Evolutionary conservation across 2,329 filamentous ascomycete species (phyloP).

Genomic region (Penicillium janthinellum): DNA sequence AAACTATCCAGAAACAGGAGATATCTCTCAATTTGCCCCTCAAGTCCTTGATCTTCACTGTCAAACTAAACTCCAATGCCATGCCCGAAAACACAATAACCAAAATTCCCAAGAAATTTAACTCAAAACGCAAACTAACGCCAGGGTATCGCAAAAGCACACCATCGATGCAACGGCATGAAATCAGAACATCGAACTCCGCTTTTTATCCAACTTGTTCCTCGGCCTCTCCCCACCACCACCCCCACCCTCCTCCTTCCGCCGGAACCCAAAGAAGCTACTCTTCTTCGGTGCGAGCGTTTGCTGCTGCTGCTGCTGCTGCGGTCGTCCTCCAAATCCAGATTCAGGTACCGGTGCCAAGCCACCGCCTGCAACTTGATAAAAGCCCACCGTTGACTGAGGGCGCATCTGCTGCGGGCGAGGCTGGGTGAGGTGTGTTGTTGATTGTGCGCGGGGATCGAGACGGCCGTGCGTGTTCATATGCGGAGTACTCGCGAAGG

Average conservation of each 20-base stretch:
- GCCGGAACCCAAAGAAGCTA: slow-evolving; percentile 49
- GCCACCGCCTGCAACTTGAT: slow-evolving; percentile 19
- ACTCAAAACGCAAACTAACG: not conserved
- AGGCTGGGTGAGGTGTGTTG: slow-evolving; percentile 20
- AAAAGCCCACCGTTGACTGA: slow-evolving; percentile 22
- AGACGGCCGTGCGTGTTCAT: slow-evolving; percentile 14
- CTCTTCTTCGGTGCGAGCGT: slow-evolving; percentile 39
- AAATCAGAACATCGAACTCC: slow-evolving; percentile 49
- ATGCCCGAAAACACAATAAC: not conserved
- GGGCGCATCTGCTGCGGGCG: slow-evolving; percentile 19
- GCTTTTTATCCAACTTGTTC: slow-evolving; percentile 44
- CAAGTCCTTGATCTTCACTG: not conserved
- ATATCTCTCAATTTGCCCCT: not conserved
- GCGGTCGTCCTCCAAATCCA: slow-evolving; percentile 6
- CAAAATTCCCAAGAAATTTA: not conserved
- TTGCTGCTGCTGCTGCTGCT: slow-evolving; percentile 5
- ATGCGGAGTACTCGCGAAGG: slow-evolving; percentile 23
- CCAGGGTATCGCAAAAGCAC: slow-evolving; percentile 20
- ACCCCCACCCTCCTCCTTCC: slow-evolving; percentile 35
- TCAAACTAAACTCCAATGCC: not conserved
- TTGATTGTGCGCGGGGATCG: slow-evolving; percentile 26
- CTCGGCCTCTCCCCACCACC: slow-evolving; percentile 33
- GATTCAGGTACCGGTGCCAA: slow-evolving; percentile 1
- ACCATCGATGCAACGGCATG: not conserved
- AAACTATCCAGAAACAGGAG: not conserved